Evolutionary conservation across 192 early-diverging fungal genomes (phyloP), one percentile per base, ranked within the genome.

Genomic region (Glomus cerebriforme): DNA sequence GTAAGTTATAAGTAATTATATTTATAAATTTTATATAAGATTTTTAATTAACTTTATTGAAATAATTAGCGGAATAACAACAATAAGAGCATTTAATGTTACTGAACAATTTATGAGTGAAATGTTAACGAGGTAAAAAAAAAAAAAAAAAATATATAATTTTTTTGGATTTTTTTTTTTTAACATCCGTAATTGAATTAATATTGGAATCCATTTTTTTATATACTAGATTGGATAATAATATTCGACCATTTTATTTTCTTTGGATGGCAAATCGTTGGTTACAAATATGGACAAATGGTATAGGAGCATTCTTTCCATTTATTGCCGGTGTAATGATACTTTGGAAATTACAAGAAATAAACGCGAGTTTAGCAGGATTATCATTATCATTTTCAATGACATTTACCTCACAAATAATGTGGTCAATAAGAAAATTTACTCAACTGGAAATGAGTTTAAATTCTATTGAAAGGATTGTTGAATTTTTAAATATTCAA

Each of bases 391-490:
- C 92, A 70, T 98, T 95, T 81, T 90, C 97, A 0, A 85, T 94
- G 9, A 90, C 87, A 59, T 96, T 98, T 81, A 91, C 92, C 13
- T 89, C 92, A 54, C 88, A 89, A 79, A 85, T 95, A 82, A 83
- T 91, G 79, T 96, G 95, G 95, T 77, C 90, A 13, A 89, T 95
- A 32, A 87, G 93, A 66, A 83, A 87, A 49, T 94, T 92, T 82
- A 88, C 89, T 27, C 85, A 90, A 69, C 91, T 95, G 81, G 96
- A 98, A 81, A 93, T 97, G 88, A 90, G 85, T 79, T 89, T 96
- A 88, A 96, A 94, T 79, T 87, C 91, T 6, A 93, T 96, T 34
- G 96, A 98, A 86, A 91, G 96, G 17, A 82, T 96, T 10, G 77
- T 87, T 59, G 95, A 97, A 86, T 98, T 95, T 76, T 65, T 92